Percentiles rank a stretch among this genome's conserved stretches.
phyloP scores from a whole-genome alignment of 1,139 yeast genomes.

The Suhomyces choctaworum region DNA sequence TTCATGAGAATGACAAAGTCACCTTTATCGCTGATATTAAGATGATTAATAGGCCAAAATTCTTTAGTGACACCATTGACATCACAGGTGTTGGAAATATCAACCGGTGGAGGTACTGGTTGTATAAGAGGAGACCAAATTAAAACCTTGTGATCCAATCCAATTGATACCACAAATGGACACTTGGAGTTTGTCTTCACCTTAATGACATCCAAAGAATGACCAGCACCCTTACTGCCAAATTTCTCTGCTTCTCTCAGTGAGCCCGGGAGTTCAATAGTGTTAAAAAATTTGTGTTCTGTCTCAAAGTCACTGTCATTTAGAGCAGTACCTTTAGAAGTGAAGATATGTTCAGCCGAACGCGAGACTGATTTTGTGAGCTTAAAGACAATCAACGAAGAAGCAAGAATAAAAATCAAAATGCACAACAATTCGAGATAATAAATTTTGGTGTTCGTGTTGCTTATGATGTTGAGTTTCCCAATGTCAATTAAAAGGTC shows the following conservation, averaged over 20 bases:
- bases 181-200: constrained; percentile 55
- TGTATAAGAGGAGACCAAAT: constrained; percentile 71
- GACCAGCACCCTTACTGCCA: constrained; percentile 38
- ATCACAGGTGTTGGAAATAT: constrained; percentile 42
- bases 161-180: constrained; percentile 66
- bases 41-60: constrained; percentile 68
- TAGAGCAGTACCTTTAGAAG: constrained; percentile 5
- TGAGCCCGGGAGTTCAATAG: constrained; percentile 48
- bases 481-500: constrained; percentile 20
- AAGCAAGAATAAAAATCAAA: constrained; percentile 29
- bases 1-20: constrained; percentile 60
- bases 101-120: constrained; percentile 31
- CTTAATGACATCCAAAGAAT: constrained; percentile 61
- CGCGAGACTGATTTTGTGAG: constrained; percentile 15
- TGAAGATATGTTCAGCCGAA: neutral
- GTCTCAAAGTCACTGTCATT: constrained; percentile 21
- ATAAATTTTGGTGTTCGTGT: constrained; percentile 28
- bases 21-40: constrained; percentile 62
- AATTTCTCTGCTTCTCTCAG: neutral
- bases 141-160: constrained; percentile 67
- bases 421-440: constrained; percentile 34
- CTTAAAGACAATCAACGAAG: constrained; percentile 31
- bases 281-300: constrained; percentile 29
- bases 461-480: constrained; percentile 18
- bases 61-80: constrained; percentile 37